These are phyloP conservation scores for Aegilops umbellulata DNA, from an alignment of 176 grass and related monocot genomes.

Conservation along the genomic window DNA sequence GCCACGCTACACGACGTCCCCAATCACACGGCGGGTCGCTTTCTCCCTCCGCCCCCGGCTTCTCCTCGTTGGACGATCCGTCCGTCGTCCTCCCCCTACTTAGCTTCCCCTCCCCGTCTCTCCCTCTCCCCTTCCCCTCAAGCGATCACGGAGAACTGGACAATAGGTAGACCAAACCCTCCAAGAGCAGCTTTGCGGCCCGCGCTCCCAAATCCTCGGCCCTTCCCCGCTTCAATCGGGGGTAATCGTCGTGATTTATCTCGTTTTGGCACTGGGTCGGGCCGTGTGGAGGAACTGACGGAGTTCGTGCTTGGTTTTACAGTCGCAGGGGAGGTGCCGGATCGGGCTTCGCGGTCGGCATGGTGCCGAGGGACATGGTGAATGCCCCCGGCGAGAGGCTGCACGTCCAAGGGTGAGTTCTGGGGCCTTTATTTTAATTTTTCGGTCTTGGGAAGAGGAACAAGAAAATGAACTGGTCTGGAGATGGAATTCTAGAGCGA, in stretches of 20 bases:
- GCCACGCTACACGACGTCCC: background rate
- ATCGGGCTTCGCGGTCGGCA: background rate
- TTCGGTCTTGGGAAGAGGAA: background rate
- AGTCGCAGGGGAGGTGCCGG: background rate
- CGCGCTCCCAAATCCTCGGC: too few species aligned
- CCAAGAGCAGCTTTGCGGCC: background rate
- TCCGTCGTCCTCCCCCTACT: constrained; percentile 16
- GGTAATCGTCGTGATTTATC: background rate
- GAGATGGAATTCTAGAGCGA: background rate
- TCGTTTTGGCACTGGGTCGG: too few species aligned
- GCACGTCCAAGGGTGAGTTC: constrained; percentile 26
- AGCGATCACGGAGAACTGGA: background rate
- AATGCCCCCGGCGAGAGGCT: background rate
- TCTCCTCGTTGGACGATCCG: background rate
- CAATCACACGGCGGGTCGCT: background rate
- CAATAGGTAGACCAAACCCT: background rate
- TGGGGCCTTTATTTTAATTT: background rate
- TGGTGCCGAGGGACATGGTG: constrained; percentile 45
- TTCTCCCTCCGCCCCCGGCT: background rate
- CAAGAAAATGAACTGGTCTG: background rate
- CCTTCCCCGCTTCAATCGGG: background rate
- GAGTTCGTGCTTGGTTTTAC: background rate
- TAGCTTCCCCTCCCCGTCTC: background rate
- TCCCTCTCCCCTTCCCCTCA: background rate
- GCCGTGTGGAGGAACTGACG: constrained; percentile 11